Evolutionary conservation across 164 flowering plant species (phyloP), one percentile per base, ranked within the genome.

Genomic region (Cinnamomum chago): DNA sequence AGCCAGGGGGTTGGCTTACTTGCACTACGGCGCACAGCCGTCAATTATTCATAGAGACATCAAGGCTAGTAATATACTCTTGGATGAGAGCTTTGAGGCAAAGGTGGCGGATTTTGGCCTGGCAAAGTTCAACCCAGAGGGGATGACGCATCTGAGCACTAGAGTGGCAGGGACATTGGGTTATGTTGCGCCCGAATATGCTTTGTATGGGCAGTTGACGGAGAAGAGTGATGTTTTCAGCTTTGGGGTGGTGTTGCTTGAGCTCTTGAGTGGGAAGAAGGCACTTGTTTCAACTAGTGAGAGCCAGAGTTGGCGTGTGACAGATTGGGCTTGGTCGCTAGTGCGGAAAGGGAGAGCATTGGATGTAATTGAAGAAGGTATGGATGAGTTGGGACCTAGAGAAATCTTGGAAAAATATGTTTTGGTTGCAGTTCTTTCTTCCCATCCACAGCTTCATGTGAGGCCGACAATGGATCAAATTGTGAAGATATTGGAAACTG

Each of bases 171-270:
- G 98, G 65, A 94, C 97, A 15, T 81, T 92, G 87, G 98, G 98
- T n/a, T 94, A 92, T 83, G 92, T 92, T 69, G 95, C 98, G 0
- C 98, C 98, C 3, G 98, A 94, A 80, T 94, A 94, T 82, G 97
- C 97, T 1, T 74, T 92, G 72, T 92, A 90, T 70, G 97, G 98
- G 52, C 94, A 94, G 52, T 74, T 94, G 74, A 90, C 97, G 0
- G 97, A 94, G 75, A 87, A 91, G 68, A 88, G 94, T 30, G 97
- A 91, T 79, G 96, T 92, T 28, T 92, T 86, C 68, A 90, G 97
- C 80, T 94, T 89, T 76, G 97, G 97, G 65, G 91, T 92, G 70
- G 86, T 92, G 79, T 88, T 94, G 50, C 92, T 92, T 66, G 97
- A 92, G 89, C 89, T 92, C 77, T 74, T 94, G 76, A 91, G 95